Evolutionary conservation across 495 filamentous ascomycete genomes (phyloP), one percentile per base, ranked within the genome.

Genomic region (Xylaria palmicola): DNA sequence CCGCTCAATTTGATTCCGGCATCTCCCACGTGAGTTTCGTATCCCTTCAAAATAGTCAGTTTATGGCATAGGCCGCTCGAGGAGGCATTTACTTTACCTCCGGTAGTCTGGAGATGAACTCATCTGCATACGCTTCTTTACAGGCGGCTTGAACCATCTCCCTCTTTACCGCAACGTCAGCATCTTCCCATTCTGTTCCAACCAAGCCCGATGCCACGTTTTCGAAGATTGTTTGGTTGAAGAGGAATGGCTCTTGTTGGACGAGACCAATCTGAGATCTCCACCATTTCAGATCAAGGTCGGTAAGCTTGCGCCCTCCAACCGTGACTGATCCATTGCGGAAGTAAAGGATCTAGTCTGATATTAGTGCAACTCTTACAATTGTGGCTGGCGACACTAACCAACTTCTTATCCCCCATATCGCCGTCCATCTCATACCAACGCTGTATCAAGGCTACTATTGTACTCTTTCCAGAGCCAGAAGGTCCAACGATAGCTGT

Each of bases 401-500:
- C 80, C 41, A 83, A 60, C 27, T 81, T 74, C 15, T 78, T 73
- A 47, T 87, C 77, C 8, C 83, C 76, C 22, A 62, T 69, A 4
- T 76, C 73, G 32, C 75, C 79, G 10, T 85, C 75, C 3, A 79
- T 66, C 45, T 82, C 76, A 65, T 91, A 91, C 79, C 82, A 89
- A 55, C 88, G 71, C 66, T 88, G 83, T 15, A 89, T 64, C 24
- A 91, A 69, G 0, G 78, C 83, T 0, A 88, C 83, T 40, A 91
- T 83, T 0, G 88, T 91, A 57, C 83, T 87, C 66, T 77, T 92
- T 6, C 88, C 89, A 17, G 85, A 88, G 5, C 88, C 89, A 1
- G 86, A 89, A 19, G 91, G 84, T 1, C 93, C 89, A 47, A 94
- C 90, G 48, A 97, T 80, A n/a, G 92, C 91, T 17, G 89, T 90